phyloP scores from a whole-genome alignment of 805 yeast species.

The Kazachstania bromeliacearum region DNA sequence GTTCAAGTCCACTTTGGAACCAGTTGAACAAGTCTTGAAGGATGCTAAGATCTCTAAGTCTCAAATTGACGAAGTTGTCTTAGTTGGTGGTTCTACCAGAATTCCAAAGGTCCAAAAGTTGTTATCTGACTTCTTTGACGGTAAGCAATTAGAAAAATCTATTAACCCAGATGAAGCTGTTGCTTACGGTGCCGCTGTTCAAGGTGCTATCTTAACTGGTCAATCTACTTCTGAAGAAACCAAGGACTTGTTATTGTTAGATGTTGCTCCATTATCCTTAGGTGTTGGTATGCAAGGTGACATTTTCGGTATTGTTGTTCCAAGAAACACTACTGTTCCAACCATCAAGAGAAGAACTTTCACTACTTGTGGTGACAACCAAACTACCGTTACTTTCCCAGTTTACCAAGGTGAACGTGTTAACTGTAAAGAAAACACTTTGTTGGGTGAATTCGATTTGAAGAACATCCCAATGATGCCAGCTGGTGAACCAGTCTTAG shows the following conservation, averaged over 20 bases:
- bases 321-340: constrained; percentile 99
- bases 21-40: constrained; percentile 89
- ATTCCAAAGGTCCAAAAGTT: constrained; percentile 94
- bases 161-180: constrained; percentile 99
- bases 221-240: constrained; percentile 93
- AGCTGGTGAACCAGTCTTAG: constrained; percentile 99
- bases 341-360: constrained; percentile 97
- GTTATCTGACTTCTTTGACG: constrained; percentile 93
- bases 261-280: constrained; percentile 96
- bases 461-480: constrained; percentile 96
- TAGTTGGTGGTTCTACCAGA: constrained; percentile 98
- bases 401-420: constrained; percentile 99
- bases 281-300: constrained; percentile 99
- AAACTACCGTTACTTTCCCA: constrained; percentile 97
- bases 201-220: constrained; percentile 94
- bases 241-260: constrained; percentile 86
- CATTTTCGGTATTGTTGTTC: constrained; percentile 96
- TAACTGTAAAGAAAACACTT: constrained; percentile 94
- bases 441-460: constrained; percentile 96
- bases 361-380: constrained; percentile 98
- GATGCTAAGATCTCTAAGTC: constrained; percentile 89
- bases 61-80: constrained; percentile 81
- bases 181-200: constrained; percentile 98
- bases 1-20: constrained; percentile 88
- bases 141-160: constrained; percentile 93